Evolutionary conservation across 805 yeast genomes (phyloP).

Genomic region (Clavispora fructus): DNA sequence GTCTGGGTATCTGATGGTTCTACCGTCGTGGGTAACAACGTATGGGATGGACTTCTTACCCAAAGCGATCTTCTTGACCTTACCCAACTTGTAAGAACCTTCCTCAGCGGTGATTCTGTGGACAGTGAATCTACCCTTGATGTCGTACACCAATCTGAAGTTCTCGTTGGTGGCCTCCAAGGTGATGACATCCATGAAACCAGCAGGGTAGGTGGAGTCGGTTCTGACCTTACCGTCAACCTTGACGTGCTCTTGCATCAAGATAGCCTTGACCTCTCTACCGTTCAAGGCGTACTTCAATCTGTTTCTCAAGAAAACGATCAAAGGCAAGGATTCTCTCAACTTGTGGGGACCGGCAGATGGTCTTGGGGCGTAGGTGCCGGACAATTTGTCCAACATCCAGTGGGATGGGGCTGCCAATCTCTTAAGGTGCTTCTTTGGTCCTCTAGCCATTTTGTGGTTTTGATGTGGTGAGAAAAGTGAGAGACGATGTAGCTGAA

Average conservation of each 20-base stretch:
- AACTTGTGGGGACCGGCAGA: constrained; percentile 32
- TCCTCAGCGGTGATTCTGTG: constrained; percentile 99
- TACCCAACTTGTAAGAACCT: constrained; percentile 96
- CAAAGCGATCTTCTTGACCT: constrained; percentile 96
- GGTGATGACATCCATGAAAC: constrained; percentile 29
- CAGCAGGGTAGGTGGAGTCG: constrained; percentile 29
- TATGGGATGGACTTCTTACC: constrained; percentile 99
- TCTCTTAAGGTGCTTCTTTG: constrained; percentile 38
- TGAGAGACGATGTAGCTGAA: constrained; percentile 3
- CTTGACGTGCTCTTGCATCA: constrained; percentile 31
- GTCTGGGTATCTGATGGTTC: constrained; percentile 99
- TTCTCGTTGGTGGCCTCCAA: constrained; percentile 95
- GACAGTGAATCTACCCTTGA: constrained; percentile 98
- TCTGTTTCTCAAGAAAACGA: constrained; percentile 30
- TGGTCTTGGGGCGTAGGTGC: constrained; percentile 32
- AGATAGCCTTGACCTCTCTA: constrained; percentile 30
- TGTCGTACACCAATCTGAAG: constrained; percentile 98
- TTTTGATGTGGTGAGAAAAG: constrained; percentile 3
- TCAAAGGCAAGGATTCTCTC: constrained; percentile 31
- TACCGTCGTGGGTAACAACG: constrained; percentile 99
- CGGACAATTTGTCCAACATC: constrained; percentile 36
- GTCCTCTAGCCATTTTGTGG: constrained; percentile 70
- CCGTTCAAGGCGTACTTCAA: constrained; percentile 31
- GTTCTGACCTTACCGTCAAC: constrained; percentile 32
- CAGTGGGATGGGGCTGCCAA: constrained; percentile 35